Evolutionary conservation across 805 yeast species (phyloP), one percentile per base, ranked within the genome.

Genomic region (Yamadazyma philogaea): DNA sequence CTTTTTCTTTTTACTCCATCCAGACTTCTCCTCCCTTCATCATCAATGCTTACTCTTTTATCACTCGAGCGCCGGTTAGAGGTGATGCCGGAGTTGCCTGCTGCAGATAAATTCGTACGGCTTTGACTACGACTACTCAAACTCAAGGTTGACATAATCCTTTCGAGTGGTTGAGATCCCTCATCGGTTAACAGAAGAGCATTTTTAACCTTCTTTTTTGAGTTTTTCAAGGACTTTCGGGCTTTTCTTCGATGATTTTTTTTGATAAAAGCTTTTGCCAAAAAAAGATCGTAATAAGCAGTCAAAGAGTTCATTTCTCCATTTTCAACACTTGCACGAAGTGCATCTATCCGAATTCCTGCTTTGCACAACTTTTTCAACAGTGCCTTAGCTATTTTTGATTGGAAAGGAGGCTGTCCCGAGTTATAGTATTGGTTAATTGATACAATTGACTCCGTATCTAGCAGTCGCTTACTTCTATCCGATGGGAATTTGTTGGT

Each of bases 251-350:
- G 59, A 39, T 50, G 49, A 45, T 60, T 64, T 52, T 68, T 68
- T 38, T 60, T 60, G 10, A 54, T 45, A 38, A 60, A 64, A 49
- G 78, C 81, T 37, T 67, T 64, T 17, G 84, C 87, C 21, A 83
- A 61, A 14, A 81, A 61, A 15, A 87, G 65, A 35, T 81, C 81
- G 83, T 90, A 88, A 44, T 82, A 71, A 0, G 91, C 96, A 11
- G 85, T 78, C 12, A 85, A 64, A 0, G 87, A 69, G 60, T 86
- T 93, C 61, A 87, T 78, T 43, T 82, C 79, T 36, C 75, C 73
- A 43, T 74, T 70, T 21, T 64, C 53, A 3, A 88, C 80, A 21
- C 84, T 76, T 7, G 74, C 66, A 50, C 78, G 79, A 24, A 89
- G 63, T 1, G 72, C 61, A 11, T 79, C 83, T 2, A 75, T 70